Percentiles rank a stretch among this genome's conserved stretches.
Conservation (phyloP, 257 asterid genomes). For the Ajuga chamaepitys region DNA sequence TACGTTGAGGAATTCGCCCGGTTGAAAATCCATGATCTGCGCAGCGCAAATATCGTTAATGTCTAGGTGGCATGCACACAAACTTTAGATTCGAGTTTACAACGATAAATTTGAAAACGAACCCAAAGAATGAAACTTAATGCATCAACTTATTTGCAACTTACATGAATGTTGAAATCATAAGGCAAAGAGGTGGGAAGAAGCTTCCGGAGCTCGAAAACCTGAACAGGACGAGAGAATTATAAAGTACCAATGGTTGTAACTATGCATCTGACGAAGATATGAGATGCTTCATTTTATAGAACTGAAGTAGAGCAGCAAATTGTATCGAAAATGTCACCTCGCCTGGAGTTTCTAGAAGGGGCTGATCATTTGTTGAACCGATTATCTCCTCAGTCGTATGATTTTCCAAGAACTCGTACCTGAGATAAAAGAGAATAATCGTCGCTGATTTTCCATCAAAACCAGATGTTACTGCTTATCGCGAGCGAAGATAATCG, state of each 20-base stretch:
- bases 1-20: constrained; percentile 91
- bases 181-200: constrained; percentile 75
- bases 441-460: neutral
- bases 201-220: constrained; percentile 89
- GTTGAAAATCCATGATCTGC: constrained; percentile 98
- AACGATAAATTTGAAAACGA: neutral
- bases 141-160: constrained; percentile 16
- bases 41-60: constrained; percentile 5
- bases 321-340: constrained; percentile 21
- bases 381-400: constrained; percentile 46
- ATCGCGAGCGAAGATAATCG: neutral
- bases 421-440: constrained; percentile 35
- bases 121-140: neutral
- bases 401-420: constrained; percentile 53
- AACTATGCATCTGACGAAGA: neutral
- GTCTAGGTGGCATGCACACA: neutral
- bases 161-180: constrained; percentile 87
- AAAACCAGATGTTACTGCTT: neutral
- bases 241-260: neutral
- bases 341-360: constrained; percentile 96
- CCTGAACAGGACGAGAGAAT: constrained; percentile 33
- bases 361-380: constrained; percentile 68
- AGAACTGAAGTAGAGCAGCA: neutral
- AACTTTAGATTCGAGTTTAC: neutral
- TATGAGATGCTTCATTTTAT: neutral